Conservation (phyloP, 495 filamentous ascomycete genomes). For the Hypoxylon cercidicola region DNA sequence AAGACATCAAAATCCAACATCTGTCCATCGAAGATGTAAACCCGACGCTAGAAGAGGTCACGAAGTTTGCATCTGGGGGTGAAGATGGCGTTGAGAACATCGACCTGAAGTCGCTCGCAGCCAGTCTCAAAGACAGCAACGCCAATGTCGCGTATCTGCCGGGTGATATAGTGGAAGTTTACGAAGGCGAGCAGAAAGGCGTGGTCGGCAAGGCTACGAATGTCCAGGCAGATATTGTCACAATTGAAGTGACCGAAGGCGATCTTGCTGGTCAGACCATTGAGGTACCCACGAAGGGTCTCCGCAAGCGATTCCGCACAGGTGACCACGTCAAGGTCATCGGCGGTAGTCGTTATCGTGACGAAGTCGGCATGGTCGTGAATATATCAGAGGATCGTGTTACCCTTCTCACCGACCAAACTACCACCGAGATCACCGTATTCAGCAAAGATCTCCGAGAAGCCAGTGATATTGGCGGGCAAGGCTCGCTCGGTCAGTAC, state of each 20-base stretch:
- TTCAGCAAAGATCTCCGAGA: conserved; percentile 97
- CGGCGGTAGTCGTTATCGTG: conserved; percentile 89
- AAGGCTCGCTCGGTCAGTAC: conserved; percentile 81
- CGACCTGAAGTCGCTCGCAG: conserved; percentile 87
- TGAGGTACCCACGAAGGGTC: conserved; percentile 90
- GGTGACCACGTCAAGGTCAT: conserved; percentile 99
- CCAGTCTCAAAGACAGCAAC: conserved; percentile 81
- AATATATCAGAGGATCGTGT: conserved; percentile 90
- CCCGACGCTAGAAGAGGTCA: conserved; percentile 93
- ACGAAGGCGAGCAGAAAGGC: conserved; percentile 94
- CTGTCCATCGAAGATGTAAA: conserved; percentile 88
- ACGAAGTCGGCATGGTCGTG: conserved; percentile 97
- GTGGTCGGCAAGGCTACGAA: conserved; percentile 84
- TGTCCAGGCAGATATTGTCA: conserved; percentile 92
- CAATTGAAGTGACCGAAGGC: conserved; percentile 85
- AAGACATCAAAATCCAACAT: conserved; percentile 89
- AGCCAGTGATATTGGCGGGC: conserved; percentile 87
- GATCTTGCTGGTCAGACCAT: conserved; percentile 83
- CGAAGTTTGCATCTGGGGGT: conserved; percentile 84
- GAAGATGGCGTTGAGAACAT: conserved; percentile 94
- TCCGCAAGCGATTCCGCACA: conserved; percentile 90
- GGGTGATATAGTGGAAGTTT: conserved; percentile 94
- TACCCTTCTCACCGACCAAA: conserved; percentile 90
- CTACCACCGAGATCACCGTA: conserved; percentile 91
- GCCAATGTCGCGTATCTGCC: conserved; percentile 84